A percentile compares a stretch with the other conserved stretches of the same genome.
Evolutionary conservation across 805 yeast genomes (phyloP).

Genomic region (Debaryomyces castellii): DNA sequence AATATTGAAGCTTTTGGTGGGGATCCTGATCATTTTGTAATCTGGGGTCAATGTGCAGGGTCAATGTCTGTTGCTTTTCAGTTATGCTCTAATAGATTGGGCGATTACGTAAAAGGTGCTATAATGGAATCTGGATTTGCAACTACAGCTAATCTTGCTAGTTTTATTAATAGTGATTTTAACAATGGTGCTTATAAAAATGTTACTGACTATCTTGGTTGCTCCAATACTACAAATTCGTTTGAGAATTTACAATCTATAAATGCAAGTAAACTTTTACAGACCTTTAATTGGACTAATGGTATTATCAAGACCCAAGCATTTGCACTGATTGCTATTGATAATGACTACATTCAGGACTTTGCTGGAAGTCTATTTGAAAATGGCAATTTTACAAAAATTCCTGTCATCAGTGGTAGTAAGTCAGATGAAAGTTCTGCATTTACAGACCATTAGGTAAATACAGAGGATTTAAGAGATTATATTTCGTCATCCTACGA

Average conservation of each 20-base stretch:
- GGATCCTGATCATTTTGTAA: constrained; percentile 39
- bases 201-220: background rate
- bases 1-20: constrained; percentile 48
- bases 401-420: constrained; percentile 1
- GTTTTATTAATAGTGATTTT: background rate
- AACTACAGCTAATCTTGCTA: background rate
- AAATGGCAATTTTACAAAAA: background rate
- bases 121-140: constrained; percentile 1
- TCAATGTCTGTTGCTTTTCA: background rate
- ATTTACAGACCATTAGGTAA: background rate
- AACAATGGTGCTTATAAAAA: background rate
- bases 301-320: background rate
- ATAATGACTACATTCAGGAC: background rate
- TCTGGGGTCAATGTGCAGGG: constrained; percentile 49
- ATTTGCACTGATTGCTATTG: background rate
- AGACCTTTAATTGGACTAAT: background rate
- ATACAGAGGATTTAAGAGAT: background rate
- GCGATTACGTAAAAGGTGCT: background rate
- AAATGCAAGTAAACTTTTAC: background rate
- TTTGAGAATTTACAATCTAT: background rate
- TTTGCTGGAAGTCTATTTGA: background rate
- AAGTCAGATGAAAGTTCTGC: background rate
- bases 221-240: background rate
- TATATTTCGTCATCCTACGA: background rate
- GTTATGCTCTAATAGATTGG: background rate